phyloP scores from a whole-genome alignment of 768 basidiomycete species.

The Amanita molliuscula region DNA sequence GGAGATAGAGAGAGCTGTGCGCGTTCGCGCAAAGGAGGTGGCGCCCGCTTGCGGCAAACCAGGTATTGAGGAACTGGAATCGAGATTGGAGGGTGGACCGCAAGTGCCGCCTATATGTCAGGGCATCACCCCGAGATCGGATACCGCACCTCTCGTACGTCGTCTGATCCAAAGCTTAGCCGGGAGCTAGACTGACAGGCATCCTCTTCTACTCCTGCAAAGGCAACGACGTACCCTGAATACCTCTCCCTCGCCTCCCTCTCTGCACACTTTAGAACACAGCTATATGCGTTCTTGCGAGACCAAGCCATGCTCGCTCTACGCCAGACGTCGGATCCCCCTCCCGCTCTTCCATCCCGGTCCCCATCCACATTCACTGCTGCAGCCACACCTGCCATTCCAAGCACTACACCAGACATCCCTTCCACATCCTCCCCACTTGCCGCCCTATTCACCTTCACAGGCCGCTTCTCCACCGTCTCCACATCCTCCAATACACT shows the following conservation, averaged over 20 bases:
- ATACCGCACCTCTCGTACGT: too few species aligned
- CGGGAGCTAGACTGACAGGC: too few species aligned
- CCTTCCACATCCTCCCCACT: background rate
- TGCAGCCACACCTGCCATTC: too few species aligned
- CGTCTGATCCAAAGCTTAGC: too few species aligned
- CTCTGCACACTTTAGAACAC: background rate
- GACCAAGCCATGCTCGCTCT: background rate
- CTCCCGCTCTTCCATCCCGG: background rate
- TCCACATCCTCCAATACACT: background rate
- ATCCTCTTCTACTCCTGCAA: too few species aligned
- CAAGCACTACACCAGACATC: background rate
- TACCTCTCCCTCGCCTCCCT: background rate
- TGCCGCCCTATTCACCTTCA: slow-evolving; percentile 1
- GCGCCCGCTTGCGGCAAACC: too few species aligned
- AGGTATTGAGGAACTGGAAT: too few species aligned
- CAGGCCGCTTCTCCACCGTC: slow-evolving; percentile 3
- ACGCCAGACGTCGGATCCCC: background rate
- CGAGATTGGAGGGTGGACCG: too few species aligned
- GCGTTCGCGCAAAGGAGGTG: background rate
- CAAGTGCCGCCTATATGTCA: too few species aligned
- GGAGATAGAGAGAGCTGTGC: background rate
- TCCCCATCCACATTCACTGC: background rate
- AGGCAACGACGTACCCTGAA: slow-evolving; percentile 4
- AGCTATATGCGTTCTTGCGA: background rate
- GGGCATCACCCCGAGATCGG: too few species aligned